Percentiles rank a stretch among this genome's conserved stretches.
These are phyloP conservation scores for Candida khao-thaluensis DNA, from an alignment of 805 yeast species.

Conservation along the genomic window DNA sequence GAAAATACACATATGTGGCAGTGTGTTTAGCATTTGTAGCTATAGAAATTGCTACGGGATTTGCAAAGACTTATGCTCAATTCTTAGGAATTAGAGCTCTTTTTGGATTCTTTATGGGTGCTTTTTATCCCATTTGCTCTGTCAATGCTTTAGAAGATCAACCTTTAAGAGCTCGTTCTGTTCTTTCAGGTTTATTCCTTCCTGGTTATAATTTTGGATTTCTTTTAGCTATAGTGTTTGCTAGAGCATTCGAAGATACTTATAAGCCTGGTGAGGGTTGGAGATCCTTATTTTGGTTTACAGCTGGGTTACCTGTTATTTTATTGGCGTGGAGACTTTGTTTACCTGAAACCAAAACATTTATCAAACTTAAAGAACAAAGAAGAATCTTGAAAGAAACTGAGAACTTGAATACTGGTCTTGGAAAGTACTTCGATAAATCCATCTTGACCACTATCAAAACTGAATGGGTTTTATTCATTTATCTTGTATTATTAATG, in stretches of 20 bases:
- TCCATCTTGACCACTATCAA: slow-evolving; percentile 21
- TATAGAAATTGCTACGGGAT: slow-evolving; percentile 66
- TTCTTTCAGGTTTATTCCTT: slow-evolving; percentile 58
- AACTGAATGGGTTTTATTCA: slow-evolving; percentile 42
- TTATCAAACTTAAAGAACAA: slow-evolving; percentile 27
- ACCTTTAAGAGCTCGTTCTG: slow-evolving; percentile 57
- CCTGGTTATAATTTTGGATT: slow-evolving; percentile 62
- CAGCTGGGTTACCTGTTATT: slow-evolving; percentile 63
- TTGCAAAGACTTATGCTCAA: slow-evolving; percentile 55
- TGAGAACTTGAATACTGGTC: slow-evolving; percentile 4
- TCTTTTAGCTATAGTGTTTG: slow-evolving; percentile 62
- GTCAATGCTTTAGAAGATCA: slow-evolving; percentile 68
- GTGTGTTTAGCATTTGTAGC: slow-evolving; percentile 52
- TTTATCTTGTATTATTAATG: slow-evolving; percentile 45
- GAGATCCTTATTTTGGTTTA: slow-evolving; percentile 75
- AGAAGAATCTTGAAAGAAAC: slow-evolving; percentile 6
- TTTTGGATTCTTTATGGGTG: slow-evolving; percentile 73
- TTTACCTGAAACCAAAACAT: slow-evolving; percentile 62
- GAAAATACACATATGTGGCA: slow-evolving; percentile 62
- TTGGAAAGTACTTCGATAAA: slow-evolving; percentile 11
- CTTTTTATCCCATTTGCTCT: slow-evolving; percentile 62
- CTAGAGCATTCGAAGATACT: slow-evolving; percentile 50
- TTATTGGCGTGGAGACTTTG: slow-evolving; percentile 56
- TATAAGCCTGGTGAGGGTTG: slow-evolving; percentile 51
- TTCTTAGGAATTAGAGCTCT: slow-evolving; percentile 62